phyloP scores from a whole-genome alignment of 2,329 filamentous ascomycete species.

The Beauveria scarabaeidicola region DNA sequence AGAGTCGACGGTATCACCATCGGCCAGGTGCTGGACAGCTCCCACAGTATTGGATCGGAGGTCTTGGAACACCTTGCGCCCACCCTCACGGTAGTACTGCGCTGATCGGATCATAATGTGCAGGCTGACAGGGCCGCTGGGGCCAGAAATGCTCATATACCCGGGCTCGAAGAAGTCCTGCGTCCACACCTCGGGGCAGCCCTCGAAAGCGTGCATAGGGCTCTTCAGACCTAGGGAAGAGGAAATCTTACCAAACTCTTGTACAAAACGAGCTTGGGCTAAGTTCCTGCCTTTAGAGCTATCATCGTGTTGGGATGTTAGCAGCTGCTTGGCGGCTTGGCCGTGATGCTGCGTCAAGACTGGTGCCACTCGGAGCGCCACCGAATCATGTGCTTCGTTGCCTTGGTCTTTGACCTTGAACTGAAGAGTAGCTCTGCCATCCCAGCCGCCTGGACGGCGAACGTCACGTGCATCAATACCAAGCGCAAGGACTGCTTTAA shows the following conservation, averaged over 20 bases:
- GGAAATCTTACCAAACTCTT: accelerated
- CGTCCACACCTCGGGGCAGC: too few species aligned
- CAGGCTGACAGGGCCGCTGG: background rate
- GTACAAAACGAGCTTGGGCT: too few species aligned
- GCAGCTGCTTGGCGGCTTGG: too few species aligned
- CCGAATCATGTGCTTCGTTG: background rate
- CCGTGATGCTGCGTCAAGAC: background rate
- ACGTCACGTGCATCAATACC: constrained; percentile 27
- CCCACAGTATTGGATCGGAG: background rate
- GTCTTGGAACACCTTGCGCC: background rate
- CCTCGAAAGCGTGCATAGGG: too few species aligned
- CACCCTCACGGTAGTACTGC: too few species aligned
- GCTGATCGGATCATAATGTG: background rate
- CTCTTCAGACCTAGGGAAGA: too few species aligned
- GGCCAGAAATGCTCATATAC: background rate
- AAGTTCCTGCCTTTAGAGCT: background rate
- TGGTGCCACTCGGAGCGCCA: background rate
- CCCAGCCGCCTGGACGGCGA: constrained; percentile 17
- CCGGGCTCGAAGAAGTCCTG: background rate
- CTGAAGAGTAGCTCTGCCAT: constrained; percentile 17
- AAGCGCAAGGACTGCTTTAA: constrained; percentile 20
- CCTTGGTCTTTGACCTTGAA: background rate
- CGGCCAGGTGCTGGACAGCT: background rate
- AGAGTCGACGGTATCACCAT: background rate
- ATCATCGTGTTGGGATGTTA: too few species aligned